Base-by-base conservation (phyloP, 2,329 filamentous ascomycete species). In the Xylariomycetidae sp. region DNA sequence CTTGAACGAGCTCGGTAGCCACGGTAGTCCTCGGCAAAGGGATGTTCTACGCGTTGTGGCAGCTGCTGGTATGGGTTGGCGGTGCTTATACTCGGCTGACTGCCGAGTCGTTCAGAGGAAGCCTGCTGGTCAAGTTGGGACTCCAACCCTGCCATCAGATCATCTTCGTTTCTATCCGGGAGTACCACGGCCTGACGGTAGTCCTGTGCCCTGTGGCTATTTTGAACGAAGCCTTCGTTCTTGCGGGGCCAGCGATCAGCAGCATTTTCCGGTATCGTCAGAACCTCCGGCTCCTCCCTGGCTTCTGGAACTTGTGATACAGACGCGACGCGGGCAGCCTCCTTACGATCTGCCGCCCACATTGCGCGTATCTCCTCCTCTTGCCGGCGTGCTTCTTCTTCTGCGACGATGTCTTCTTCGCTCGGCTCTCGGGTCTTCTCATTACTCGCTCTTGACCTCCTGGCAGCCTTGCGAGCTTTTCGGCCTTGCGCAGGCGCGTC, bases 321-420 rank as follows among this genome's bases (percentile, higher is more conserved):
- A 38, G 40, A 60, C 46, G 52, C 41, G 34, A 48, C 28, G 4
- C 50, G 47, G 2, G 51, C 48, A 8, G 49, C 32, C 10, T 50
- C 48, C 12, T 25, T 39, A 19, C 51, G 48, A 14, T 55, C 48
- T 16, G 53, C 48, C 14, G 52, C 52, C 54, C 55, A 56, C 53
- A 56, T 57, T n/a, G 49, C 50, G 10, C 47, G 53, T 14, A 54
- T 54, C 26, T 47, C 48, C 15, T 54, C 46, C 25, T 53, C 53
- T 37, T 55, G 48, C 3, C 44, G 50, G 18, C 48, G 49, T 24
- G 47, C 43, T 31, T 50, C 43, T 25, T 53, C 48, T 30, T 55
- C 54, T 5, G 46, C 42, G 22, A 44, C 34, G 19, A 49, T 40
- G 15, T 49, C 47, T 25, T 43, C 44, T 25, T 53, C 49, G 13